A percentile compares a stretch with the other conserved stretches of the same genome.
Evolutionary conservation across 306 rosid genomes (phyloP).

Genomic region (Rosa rugosa): DNA sequence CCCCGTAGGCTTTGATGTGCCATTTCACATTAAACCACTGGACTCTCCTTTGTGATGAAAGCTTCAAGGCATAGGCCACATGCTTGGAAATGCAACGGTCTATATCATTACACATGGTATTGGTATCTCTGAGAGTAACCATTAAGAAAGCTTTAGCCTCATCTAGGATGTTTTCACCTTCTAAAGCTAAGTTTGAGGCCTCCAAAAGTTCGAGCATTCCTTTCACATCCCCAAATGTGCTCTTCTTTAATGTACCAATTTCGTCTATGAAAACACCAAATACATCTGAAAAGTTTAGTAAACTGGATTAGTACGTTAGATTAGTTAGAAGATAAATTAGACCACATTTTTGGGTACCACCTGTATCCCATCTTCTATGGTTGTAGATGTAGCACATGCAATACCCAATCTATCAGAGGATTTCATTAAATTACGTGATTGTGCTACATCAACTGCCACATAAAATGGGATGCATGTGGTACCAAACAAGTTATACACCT

Average conservation of each 20-base stretch:
- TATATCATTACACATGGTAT: not conserved
- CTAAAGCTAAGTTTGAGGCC: conserved; percentile 46
- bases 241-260: conserved; percentile 1
- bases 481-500: too few species aligned
- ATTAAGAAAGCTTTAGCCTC: conserved; percentile 18
- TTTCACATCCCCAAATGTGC: not conserved
- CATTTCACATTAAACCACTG: conserved; percentile 62
- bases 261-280: conserved; percentile 28
- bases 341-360: too few species aligned
- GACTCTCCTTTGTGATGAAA: conserved; percentile 58
- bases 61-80: conserved; percentile 45
- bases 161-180: conserved; percentile 40
- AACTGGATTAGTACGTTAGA: not conserved
- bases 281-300: conserved; percentile 25
- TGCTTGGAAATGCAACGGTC: not conserved
- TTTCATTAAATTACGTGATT: too few species aligned
- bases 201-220: conserved; percentile 32
- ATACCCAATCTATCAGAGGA: too few species aligned
- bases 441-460: too few species aligned
- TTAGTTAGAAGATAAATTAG: not conserved
- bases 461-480: too few species aligned
- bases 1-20: conserved; percentile 33
- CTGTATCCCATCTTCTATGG: too few species aligned
- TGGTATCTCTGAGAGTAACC: conserved; percentile 23
- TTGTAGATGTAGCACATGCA: too few species aligned